These are phyloP conservation scores for Blumeriella jaapii DNA, from an alignment of 2,329 filamentous ascomycete genomes.

Conservation along the genomic window DNA sequence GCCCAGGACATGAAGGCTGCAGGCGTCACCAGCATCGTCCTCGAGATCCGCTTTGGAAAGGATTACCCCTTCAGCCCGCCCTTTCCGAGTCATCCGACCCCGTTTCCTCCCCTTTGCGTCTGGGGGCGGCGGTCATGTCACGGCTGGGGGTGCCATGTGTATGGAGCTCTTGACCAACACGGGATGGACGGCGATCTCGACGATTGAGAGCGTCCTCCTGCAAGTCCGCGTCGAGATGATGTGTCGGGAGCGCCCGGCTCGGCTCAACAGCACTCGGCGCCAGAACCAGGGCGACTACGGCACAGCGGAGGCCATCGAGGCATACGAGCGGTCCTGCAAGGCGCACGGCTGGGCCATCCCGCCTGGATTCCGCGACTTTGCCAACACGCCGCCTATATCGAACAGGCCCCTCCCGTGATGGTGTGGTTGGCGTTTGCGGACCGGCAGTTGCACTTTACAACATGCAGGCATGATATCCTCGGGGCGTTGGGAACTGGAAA, in stretches of 20 bases:
- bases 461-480: no score
- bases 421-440: neutral
- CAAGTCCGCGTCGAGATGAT: conserved; percentile 71
- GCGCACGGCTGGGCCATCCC: conserved; percentile 67
- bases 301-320: conserved; percentile 58
- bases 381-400: no score
- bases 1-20: conserved; percentile 60
- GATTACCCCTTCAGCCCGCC: conserved; percentile 71
- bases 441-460: neutral
- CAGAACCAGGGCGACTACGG: conserved; percentile 42
- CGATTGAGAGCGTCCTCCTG: conserved; percentile 68
- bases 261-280: conserved; percentile 36
- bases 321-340: conserved; percentile 56
- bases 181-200: conserved; percentile 65
- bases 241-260: conserved; percentile 55
- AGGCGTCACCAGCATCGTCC: conserved; percentile 54
- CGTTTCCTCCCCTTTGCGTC: conserved; percentile 59
- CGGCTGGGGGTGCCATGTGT: conserved; percentile 68
- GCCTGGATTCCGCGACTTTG: conserved; percentile 36
- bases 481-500: no score
- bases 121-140: conserved; percentile 81
- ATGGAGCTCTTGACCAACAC: conserved; percentile 77
- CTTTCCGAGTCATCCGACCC: conserved; percentile 75
- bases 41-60: conserved; percentile 72
- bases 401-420: no score